phyloP scores from a whole-genome alignment of 2,329 filamentous ascomycete species.

The Aspergillus sclerotialis region DNA sequence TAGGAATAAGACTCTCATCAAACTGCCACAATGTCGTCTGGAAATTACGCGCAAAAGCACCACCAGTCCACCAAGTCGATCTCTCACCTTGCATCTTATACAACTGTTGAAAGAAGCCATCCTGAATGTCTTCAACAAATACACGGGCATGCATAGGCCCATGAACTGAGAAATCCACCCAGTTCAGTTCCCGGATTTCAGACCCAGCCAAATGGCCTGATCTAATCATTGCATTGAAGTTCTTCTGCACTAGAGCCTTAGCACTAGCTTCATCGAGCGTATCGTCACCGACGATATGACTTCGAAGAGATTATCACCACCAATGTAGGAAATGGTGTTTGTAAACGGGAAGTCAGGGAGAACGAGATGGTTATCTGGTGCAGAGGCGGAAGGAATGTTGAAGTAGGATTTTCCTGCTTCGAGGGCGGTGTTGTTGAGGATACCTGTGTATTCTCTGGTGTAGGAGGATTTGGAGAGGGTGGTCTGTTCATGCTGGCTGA shows the following conservation, averaged over 20 bases:
- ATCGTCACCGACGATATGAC: slow-evolving; percentile 15
- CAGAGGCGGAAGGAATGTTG: slow-evolving; percentile 43
- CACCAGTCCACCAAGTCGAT: slow-evolving; percentile 31
- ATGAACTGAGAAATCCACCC: slow-evolving; percentile 18
- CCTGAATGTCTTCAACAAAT: slow-evolving; percentile 20
- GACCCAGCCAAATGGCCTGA: slow-evolving; percentile 6
- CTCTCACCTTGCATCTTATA: slow-evolving; percentile 33
- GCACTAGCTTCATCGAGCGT: slow-evolving; percentile 9
- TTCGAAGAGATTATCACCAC: slow-evolving; percentile 13
- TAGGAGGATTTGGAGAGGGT: slow-evolving; percentile 32
- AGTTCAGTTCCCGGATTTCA: slow-evolving; percentile 10
- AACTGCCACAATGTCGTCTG: slow-evolving; percentile 17
- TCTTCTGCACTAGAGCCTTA: slow-evolving; percentile 8
- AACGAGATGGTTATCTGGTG: slow-evolving; percentile 11
- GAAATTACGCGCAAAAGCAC: slow-evolving; percentile 26
- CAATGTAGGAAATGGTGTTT: slow-evolving; percentile 13
- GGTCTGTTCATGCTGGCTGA: slow-evolving; percentile 22
- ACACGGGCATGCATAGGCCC: slow-evolving; percentile 27
- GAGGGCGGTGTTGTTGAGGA: slow-evolving; percentile 29
- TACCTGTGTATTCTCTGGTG: slow-evolving; percentile 26
- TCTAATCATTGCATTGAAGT: slow-evolving; percentile 10
- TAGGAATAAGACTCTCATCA: slow-evolving; percentile 15
- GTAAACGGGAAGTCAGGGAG: slow-evolving; percentile 13
- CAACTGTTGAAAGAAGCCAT: slow-evolving; percentile 31
- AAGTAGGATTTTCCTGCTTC: slow-evolving; percentile 10